Evolutionary conservation across 2,329 filamentous ascomycete genomes (phyloP), one percentile per base, ranked within the genome.

Genomic region (Leptographium wingfieldii): DNA sequence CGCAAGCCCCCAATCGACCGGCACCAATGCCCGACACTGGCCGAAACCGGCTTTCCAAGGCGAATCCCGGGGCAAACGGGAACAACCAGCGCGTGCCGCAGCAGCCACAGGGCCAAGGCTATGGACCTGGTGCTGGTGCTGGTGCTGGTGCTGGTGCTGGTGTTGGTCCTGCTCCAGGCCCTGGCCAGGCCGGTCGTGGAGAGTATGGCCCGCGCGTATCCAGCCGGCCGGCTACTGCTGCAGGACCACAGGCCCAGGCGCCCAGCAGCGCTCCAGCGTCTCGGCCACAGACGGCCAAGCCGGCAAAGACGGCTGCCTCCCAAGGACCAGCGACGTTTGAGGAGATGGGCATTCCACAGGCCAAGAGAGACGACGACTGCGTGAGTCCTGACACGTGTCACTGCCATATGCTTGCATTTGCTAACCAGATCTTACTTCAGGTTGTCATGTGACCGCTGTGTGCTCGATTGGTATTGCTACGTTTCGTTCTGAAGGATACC

Each of bases 251-350:
- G 52, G 33, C 9, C 19, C 57, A 43, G 6, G 29, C 53, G 40
- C 10, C 57, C 61, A n/a, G 51, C 29, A 14, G 52, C 56, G 10
- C 40, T 19, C 25, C 54, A 48, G 33, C 54, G 46, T 7, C 25
- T 33, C 49, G 33, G 35, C 33, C 54, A 16, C 5, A n/a, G 54
- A 35, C 52, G 5, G 52, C 52, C 2, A 58, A 66, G 53, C 53
- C 19, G 69, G 68, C 33, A 9, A 35, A 35, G 66, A 67, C 54
- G 25, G 57, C 58, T 1, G 55, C 80, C 40, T 43, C 40, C 56
- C 89, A 91, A 69, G 94, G 92, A 12, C 92, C 94, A 1, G 90
- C 94, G 67, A 97, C 94, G 0, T 99, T 99, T 71, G 92, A 96
- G 70, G 92, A 95, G 70, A 99, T 99, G 94, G 94, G 94, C 48